A percentile compares a stretch with the other conserved stretches of the same genome.
These are phyloP conservation scores for Dimocarpus longan DNA, from an alignment of 345 rosid genomes.

Conservation along the genomic window DNA sequence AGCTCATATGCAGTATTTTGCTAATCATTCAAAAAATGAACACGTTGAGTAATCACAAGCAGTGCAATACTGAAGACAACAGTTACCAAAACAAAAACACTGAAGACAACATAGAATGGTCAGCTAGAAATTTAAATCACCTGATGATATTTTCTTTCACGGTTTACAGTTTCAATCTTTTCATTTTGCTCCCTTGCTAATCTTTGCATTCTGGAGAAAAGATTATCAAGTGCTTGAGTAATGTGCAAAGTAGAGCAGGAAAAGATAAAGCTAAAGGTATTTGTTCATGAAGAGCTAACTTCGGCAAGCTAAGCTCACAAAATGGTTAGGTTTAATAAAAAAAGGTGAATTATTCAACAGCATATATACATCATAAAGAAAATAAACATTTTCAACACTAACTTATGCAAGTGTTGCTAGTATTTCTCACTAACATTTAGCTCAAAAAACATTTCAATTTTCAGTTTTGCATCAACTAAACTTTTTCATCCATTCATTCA, in stretches of 20 bases:
- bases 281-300: constrained; percentile 1
- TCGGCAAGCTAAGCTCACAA: neutral
- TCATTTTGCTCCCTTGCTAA: constrained; percentile 78
- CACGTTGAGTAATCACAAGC: constrained; percentile 17
- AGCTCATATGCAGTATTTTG: constrained; percentile 93
- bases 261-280: neutral
- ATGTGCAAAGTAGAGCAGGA: neutral
- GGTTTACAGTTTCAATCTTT: constrained; percentile 85
- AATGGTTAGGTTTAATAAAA: neutral
- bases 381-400: neutral
- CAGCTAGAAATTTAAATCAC: constrained; percentile 36
- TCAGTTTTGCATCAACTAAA: neutral
- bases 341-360: neutral
- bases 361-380: neutral
- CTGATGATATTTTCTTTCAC: constrained; percentile 96
- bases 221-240: neutral
- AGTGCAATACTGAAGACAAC: constrained; percentile 10
- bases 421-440: neutral
- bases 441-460: neutral
- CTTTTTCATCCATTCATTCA: neutral
- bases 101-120: constrained; percentile 11
- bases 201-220: constrained; percentile 67
- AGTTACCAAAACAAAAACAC: neutral
- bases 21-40: constrained; percentile 40
- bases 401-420: neutral